phyloP scores from a whole-genome alignment of 2,329 filamentous ascomycete species.

The Cordyceps cicadae region DNA sequence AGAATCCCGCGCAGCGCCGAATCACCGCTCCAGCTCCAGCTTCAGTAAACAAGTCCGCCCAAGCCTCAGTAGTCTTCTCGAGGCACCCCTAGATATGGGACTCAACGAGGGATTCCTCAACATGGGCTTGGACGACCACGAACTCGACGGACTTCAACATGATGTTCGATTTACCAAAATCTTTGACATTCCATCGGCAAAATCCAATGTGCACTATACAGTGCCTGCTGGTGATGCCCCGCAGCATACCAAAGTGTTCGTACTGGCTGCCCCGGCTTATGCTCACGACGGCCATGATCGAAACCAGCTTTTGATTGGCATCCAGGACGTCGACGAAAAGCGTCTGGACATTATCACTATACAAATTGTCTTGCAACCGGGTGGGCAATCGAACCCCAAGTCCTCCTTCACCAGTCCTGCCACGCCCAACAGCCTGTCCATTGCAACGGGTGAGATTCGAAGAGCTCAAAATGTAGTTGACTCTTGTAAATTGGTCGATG shows the following conservation, averaged over 20 bases:
- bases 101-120: constrained; percentile 65
- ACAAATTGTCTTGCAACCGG: constrained; percentile 35
- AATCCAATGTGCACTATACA: constrained; percentile 53
- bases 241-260: constrained; percentile 55
- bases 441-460: constrained; percentile 37
- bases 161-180: constrained; percentile 67
- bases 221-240: constrained; percentile 44
- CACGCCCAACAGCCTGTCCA: constrained; percentile 6
- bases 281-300: constrained; percentile 44
- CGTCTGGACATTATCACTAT: constrained; percentile 60
- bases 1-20: constrained; percentile 56
- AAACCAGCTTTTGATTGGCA: constrained; percentile 55
- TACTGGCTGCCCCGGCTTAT: constrained; percentile 52
- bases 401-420: not conserved
- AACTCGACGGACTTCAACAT: constrained; percentile 60
- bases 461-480: constrained; percentile 62
- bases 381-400: not conserved
- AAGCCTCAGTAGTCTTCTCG: constrained; percentile 54
- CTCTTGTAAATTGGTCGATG: constrained; percentile 63
- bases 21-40: constrained; percentile 31
- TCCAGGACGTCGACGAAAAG: constrained; percentile 61
- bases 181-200: constrained; percentile 56
- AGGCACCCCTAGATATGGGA: constrained; percentile 60
- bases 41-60: constrained; percentile 39
- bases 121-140: constrained; percentile 65